Evolutionary conservation across 176 grass and related monocot species (phyloP).

Genomic region (Musa beccarii): DNA sequence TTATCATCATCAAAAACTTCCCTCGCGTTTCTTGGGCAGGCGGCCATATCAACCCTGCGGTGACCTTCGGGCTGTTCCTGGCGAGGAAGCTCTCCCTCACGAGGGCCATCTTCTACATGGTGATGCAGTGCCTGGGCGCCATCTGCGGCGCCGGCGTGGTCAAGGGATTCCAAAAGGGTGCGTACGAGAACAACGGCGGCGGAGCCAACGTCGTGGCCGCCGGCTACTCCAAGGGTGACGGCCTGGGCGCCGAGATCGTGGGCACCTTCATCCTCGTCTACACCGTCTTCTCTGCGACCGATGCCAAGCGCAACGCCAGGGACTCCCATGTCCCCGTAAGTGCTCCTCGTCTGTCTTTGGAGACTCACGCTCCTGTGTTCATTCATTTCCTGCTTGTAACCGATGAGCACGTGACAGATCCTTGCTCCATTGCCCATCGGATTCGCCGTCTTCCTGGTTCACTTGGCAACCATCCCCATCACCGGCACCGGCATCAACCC

Average conservation of each 20-base stretch:
- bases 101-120: background rate
- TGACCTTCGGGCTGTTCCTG: constrained; percentile 1
- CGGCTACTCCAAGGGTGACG: constrained; percentile 26
- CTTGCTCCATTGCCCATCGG: background rate
- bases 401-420: background rate
- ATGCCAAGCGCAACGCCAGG: constrained; percentile 8
- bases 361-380: background rate
- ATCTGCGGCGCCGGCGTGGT: background rate
- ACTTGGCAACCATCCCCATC: background rate
- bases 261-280: constrained; percentile 90
- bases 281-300: constrained; percentile 47
- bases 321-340: constrained; percentile 7
- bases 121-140: background rate
- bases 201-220: background rate
- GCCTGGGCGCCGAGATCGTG: constrained; percentile 52
- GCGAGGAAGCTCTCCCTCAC: background rate
- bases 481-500: constrained; percentile 1
- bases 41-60: background rate
- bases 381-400: background rate
- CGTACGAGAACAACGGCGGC: background rate
- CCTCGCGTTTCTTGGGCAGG: background rate
- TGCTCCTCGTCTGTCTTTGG: background rate
- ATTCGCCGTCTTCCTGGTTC: background rate
- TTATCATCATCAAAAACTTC: background rate
- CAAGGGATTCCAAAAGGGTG: background rate